Conservation (phyloP, 306 rosid species). For the Pterocarpus santalinus region DNA sequence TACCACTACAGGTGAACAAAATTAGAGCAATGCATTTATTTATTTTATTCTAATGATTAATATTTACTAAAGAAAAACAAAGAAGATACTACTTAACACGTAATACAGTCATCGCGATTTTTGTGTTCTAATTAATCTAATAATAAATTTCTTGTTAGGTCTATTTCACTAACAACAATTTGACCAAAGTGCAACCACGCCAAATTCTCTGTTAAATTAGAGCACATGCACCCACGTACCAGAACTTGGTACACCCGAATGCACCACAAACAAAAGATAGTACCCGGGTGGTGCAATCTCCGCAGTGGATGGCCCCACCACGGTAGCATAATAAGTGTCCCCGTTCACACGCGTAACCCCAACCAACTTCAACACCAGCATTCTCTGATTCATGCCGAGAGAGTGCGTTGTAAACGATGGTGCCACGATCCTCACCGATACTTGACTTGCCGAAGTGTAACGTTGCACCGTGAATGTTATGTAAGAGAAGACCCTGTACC, state of each 20-base stretch:
- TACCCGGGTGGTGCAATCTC: slow-evolving; percentile 77
- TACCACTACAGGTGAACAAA: too few relatives aligned
- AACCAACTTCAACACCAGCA: slow-evolving; percentile 64
- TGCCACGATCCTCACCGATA: slow-evolving; percentile 68
- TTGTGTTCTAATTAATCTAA: neutral
- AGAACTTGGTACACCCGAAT: slow-evolving; percentile 61
- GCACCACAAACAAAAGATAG: slow-evolving; percentile 74
- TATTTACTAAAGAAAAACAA: too few relatives aligned
- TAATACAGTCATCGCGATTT: neutral
- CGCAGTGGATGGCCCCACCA: slow-evolving; percentile 64
- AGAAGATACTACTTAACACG: too few relatives aligned
- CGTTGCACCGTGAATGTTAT: slow-evolving; percentile 52
- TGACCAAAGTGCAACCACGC: neutral
- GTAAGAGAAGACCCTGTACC: slow-evolving; percentile 46
- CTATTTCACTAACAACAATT: neutral
- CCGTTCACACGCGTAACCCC: slow-evolving; percentile 29
- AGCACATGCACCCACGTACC: slow-evolving; percentile 74
- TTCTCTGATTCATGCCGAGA: slow-evolving; percentile 76
- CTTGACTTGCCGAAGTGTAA: slow-evolving; percentile 25
- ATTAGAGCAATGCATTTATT: too few relatives aligned
- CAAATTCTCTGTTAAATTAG: neutral
- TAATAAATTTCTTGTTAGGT: neutral
- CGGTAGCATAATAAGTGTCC: slow-evolving; percentile 47
- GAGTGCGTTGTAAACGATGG: slow-evolving; percentile 85
- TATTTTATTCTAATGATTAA: too few relatives aligned